These are phyloP conservation scores for Leishmania major DNA, from an alignment of 208 protist species.

Conservation along the genomic window DNA sequence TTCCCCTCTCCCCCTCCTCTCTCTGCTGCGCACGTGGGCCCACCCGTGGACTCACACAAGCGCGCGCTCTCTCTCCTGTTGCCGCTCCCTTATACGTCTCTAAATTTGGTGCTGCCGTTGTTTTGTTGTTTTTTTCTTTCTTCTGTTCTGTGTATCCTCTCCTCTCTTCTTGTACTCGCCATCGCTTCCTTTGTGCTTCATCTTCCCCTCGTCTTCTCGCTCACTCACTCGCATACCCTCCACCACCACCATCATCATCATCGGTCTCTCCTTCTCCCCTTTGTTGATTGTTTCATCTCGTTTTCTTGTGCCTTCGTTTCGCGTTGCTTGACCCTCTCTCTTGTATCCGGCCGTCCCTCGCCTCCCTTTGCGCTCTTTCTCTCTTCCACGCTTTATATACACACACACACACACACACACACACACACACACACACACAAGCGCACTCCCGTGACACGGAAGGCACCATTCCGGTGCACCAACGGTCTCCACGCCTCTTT, in stretches of 20 bases:
- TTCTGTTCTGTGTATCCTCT: neutral
- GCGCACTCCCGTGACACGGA: neutral
- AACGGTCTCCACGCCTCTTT: neutral
- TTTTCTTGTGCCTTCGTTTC: neutral
- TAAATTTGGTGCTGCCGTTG: neutral
- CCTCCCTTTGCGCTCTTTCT: neutral
- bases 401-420: no score
- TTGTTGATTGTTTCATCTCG: neutral
- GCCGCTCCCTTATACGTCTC: neutral
- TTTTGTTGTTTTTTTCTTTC: neutral
- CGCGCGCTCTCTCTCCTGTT: neutral
- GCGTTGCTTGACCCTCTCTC: neutral
- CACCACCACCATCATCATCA: neutral
- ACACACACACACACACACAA: neutral
- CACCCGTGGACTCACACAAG: neutral
- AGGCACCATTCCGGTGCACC: neutral
- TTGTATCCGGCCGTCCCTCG: neutral
- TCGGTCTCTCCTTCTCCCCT: neutral
- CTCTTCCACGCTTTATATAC: neutral
- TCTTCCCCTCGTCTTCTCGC: neutral
- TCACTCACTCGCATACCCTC: neutral
- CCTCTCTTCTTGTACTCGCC: neutral
- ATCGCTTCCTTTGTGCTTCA: neutral
- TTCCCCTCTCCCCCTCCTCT: no score
- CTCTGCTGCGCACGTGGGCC: no score